Base-by-base conservation (phyloP, 1,284 basidiomycete genomes). In the Boletus sp. region DNA sequence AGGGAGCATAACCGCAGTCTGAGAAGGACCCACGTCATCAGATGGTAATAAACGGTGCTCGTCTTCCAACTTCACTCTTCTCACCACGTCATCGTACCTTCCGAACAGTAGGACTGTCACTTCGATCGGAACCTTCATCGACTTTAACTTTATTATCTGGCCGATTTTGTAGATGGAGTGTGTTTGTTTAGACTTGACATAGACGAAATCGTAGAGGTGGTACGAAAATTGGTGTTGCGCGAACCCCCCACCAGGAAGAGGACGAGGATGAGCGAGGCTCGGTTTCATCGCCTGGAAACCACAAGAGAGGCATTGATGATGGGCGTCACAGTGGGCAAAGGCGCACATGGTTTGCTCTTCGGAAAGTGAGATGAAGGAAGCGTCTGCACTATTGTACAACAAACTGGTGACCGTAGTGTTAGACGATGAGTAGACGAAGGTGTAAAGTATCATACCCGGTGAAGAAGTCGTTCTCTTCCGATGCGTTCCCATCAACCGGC, bases 121-220 rank as follows among this genome's bases (percentile, higher is more conserved):
- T 42, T 66, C 62, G 6, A 63, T 60, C 20, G 63, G 63, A 36
- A 47, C 62, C 39, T 59, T 66, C 63, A 67, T 64, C 18, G 64
- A 62, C 24, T 64, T 62, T 29, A 84, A 63, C 12, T 73, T 67
- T n/a, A 72, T 62, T 49, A 89, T 81, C 62, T 86, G 85, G 0
- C 76, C 85, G 61, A 89, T 81, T 5, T 73, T 66, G 51, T 84
- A 76, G 3, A 82, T 66, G 1, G 66, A 59, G 37, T 70, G 64
- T 2, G 61, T 22, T 50, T 62, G 50, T 57, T 67, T 53, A 18
- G 48, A 74, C 58, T 67, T 75, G 61, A 86, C 53, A 63, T 86
- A 89, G 11, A 87, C 77, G 63, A 82, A 87, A 63, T 89, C 86
- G 57, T 77, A 51, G 20, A 72, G 49, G 66, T 89, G 87, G 65